phyloP scores from a whole-genome alignment of 192 early-diverging fungal genomes.

The Chytriomyces hyalinus region DNA sequence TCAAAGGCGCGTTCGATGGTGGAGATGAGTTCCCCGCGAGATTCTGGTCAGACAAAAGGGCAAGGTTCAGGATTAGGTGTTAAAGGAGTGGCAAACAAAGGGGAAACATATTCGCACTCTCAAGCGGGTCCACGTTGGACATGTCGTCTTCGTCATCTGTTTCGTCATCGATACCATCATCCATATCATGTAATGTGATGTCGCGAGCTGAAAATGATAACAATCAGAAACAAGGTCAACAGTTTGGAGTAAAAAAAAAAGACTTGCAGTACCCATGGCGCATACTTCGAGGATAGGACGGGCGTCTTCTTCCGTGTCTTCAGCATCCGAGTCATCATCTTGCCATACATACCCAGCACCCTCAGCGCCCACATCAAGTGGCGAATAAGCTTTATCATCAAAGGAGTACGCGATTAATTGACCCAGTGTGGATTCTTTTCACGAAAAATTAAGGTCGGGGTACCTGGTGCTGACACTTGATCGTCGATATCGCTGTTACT shows the following conservation, averaged over 20 bases:
- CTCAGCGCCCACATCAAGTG: conserved; percentile 55
- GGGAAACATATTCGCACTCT: conserved; percentile 2
- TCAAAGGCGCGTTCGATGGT: conserved; percentile 83
- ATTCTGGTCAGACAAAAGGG: conserved; percentile 43
- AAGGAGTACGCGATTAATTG: no score
- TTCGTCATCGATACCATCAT: conserved; percentile 46
- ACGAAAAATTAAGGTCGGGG: no score
- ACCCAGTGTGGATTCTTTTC: no score
- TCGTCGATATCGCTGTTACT: conserved; percentile 12
- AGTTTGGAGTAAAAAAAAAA: not conserved
- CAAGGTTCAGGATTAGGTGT: not conserved
- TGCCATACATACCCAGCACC: conserved; percentile 59
- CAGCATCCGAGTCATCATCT: conserved; percentile 61
- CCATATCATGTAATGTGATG: conserved; percentile 30
- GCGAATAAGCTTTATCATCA: no score
- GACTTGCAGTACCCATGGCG: not conserved
- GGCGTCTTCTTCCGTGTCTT: conserved; percentile 53
- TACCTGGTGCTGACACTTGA: not conserved
- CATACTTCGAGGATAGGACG: conserved; percentile 51
- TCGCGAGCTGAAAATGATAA: not conserved
- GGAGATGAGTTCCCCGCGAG: conserved; percentile 71
- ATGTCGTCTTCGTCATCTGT: conserved; percentile 57
- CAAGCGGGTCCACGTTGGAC: conserved; percentile 55
- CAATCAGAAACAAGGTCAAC: not conserved
- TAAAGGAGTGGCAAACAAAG: not conserved